Conservation (phyloP, 2,329 filamentous ascomycete species). For the Talaromyces sp. region DNA sequence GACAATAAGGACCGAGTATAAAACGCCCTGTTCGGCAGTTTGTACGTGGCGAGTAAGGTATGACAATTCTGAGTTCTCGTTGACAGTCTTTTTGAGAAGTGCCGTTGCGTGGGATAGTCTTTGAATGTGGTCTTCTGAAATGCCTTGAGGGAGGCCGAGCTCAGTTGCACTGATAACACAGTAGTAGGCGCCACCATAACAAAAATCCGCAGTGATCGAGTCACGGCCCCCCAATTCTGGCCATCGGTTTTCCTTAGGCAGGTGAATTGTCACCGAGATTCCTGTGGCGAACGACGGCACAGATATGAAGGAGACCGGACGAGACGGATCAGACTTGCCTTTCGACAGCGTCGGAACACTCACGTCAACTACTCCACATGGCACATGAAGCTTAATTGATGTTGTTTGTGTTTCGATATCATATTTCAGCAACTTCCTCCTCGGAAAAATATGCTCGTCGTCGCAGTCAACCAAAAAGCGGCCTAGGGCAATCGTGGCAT, state of each 20-base stretch:
- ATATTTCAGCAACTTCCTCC: background rate
- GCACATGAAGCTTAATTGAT: constrained; percentile 42
- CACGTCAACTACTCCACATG: constrained; percentile 44
- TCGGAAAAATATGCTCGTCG: constrained; percentile 34
- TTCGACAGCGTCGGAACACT: constrained; percentile 38
- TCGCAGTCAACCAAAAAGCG: constrained; percentile 44
- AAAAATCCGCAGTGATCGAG: background rate
- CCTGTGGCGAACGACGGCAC: background rate
- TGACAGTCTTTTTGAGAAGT: constrained; percentile 22
- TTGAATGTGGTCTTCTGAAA: background rate
- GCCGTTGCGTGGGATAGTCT: background rate
- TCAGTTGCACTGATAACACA: background rate
- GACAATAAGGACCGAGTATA: constrained; percentile 43
- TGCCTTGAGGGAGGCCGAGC: background rate
- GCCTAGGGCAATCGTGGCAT: constrained; percentile 52
- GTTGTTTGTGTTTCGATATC: constrained; percentile 22
- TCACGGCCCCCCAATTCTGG: background rate
- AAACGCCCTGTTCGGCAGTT: background rate
- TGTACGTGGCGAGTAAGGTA: constrained; percentile 26
- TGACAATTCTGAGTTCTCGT: constrained; percentile 30
- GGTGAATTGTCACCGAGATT: constrained; percentile 13
- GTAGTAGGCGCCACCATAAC: constrained; percentile 2
- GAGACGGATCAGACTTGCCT: constrained; percentile 23
- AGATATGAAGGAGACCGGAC: constrained; percentile 4
- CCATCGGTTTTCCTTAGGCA: constrained; percentile 2